Evolutionary conservation across 345 rosid genomes (phyloP), one percentile per base, ranked within the genome.

Genomic region (Ceriops decandra): DNA sequence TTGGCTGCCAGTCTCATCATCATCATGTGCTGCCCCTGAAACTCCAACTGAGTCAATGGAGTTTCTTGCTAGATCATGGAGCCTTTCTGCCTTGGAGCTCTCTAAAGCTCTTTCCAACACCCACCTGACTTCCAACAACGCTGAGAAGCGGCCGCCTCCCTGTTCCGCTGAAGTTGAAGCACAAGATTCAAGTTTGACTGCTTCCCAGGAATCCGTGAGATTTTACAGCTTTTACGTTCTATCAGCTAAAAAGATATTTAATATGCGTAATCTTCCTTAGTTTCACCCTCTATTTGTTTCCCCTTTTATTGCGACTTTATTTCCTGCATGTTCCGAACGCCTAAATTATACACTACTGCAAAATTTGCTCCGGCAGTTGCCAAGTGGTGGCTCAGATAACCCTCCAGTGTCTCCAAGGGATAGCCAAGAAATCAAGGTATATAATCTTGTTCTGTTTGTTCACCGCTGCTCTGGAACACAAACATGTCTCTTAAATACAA

Each of bases 31-130:
- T 57, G 81, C 86, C 52, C 98, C 98, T 19, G 97, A 93, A 79
- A 93, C 97, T 49, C 98, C 98, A 33, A 86, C 86, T 0, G 93
- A 87, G 79, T 82, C 96, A 30, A 90, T 93, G 98, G 98, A 90
- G 90, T 93, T 86, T 78, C 90, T 93, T 17, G 93, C 93, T 21
- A 86, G 98, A 81, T 93, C 98, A 64, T 90, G 98, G 98, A 93
- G 97, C 72, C 77, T 93, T 38, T 90, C 98, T 0, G 92, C 98
- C 62, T 79, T 83, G 73, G 96, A 93, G 80, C 88, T 93, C 63
- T 89, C 98, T 0, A 93, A 68, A 76, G 97, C 98, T 65, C 87
- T 90, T 61, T 65, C 82, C 65, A 77, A 53, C 68, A 76, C 81
- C 2, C 71, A 71, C 17, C 57, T 73, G 5, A 63, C 80, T 67